Evolutionary conservation across 106 monocot genomes (phyloP).

Genomic region (Ottelia alismoides): DNA sequence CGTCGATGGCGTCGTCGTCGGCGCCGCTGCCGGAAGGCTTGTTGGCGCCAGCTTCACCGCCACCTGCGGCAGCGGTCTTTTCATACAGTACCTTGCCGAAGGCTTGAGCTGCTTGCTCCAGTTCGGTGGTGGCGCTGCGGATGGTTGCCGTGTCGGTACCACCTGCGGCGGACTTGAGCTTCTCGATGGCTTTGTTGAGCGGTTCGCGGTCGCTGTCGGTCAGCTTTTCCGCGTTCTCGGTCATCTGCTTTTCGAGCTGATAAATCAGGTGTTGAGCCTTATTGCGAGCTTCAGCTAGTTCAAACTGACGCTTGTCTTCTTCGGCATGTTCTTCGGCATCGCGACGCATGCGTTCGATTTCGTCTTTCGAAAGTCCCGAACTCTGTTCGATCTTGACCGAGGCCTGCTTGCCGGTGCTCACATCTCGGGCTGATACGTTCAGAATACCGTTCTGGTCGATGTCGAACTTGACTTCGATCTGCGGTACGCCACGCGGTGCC

Average conservation of each 20-base stretch:
- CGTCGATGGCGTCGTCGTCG: constrained; percentile 55
- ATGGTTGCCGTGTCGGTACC: constrained; percentile 39
- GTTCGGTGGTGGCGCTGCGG: constrained; percentile 48
- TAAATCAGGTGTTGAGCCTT: constrained; percentile 60
- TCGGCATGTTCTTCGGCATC: neutral
- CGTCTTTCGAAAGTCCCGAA: neutral
- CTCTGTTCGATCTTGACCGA: neutral
- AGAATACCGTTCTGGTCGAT: constrained; percentile 8
- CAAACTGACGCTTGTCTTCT: neutral
- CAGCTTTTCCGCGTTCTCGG: constrained; percentile 66
- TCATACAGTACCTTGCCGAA: no score
- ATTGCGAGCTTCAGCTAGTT: constrained; percentile 63
- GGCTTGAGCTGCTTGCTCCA: constrained; percentile 80
- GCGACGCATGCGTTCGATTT: neutral
- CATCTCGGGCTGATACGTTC: neutral
- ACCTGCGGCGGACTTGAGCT: constrained; percentile 49
- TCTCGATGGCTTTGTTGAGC: constrained; percentile 47
- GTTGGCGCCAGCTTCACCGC: constrained; percentile 15
- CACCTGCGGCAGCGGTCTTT: constrained; percentile 19
- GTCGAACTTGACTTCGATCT: constrained; percentile 7
- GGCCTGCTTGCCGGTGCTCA: constrained; percentile 1
- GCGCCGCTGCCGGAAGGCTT: neutral
- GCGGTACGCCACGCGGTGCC: neutral
- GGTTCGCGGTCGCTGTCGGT: constrained; percentile 48
- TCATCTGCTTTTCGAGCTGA: constrained; percentile 74